Evolutionary conservation across 345 rosid genomes (phyloP).

Genomic region (Erysimum cheiranthoides): DNA sequence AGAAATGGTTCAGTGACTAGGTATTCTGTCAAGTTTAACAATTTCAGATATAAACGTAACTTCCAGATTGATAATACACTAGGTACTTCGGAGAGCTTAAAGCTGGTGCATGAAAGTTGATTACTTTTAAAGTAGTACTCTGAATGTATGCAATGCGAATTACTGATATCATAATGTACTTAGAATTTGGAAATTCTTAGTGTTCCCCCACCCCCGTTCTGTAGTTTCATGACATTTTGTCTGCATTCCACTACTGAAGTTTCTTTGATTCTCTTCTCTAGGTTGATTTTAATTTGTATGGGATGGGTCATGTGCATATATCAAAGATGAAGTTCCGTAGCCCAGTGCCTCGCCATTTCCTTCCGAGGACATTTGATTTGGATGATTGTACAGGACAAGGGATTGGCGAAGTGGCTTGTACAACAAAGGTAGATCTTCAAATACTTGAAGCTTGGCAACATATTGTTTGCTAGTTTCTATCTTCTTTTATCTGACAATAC

Average conservation of each 20-base stretch:
- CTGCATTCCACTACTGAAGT: constrained; percentile 23
- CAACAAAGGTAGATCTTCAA: constrained; percentile 54
- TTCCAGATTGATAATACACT: constrained; percentile 9
- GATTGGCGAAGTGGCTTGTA: constrained; percentile 39
- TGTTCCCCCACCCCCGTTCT: background rate
- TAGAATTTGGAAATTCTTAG: background rate
- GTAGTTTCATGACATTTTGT: background rate
- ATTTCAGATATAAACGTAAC: constrained; percentile 4
- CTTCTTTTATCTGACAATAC: constrained; percentile 13
- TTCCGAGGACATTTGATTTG: constrained; percentile 48
- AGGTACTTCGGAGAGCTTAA: constrained; percentile 3
- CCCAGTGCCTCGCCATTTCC: constrained; percentile 68
- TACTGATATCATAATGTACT: background rate
- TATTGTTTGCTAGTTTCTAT: constrained; percentile 11
- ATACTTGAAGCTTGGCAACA: constrained; percentile 40
- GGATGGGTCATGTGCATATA: constrained; percentile 93
- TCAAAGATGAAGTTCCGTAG: constrained; percentile 82
- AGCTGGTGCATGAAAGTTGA: constrained; percentile 25
- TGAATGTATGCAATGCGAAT: background rate
- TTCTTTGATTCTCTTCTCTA: constrained; percentile 44
- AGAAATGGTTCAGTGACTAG: constrained; percentile 18
- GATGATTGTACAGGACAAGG: constrained; percentile 42
- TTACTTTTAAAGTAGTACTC: background rate
- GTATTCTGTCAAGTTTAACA: constrained; percentile 21
- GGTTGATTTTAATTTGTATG: constrained; percentile 92